Conservation (phyloP, 2,329 filamentous ascomycete genomes). For the Trichoderma breve region DNA sequence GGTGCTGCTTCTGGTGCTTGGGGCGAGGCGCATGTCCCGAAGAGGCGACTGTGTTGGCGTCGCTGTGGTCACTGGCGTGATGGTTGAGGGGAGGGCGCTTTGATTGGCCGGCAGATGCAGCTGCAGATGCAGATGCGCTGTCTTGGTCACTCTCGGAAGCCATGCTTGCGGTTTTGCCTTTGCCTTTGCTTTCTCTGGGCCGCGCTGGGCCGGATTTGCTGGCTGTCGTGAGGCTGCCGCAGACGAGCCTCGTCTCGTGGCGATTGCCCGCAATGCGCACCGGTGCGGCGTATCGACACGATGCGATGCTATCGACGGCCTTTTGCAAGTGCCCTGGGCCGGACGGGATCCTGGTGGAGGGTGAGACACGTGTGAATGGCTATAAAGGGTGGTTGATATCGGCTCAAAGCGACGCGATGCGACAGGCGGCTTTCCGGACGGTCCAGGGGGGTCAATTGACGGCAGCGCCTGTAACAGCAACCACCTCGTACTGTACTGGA, state of each 20-base stretch:
- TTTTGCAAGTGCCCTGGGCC: slow-evolving; percentile 9
- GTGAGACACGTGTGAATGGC: slow-evolving; percentile 25
- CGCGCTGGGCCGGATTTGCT: slow-evolving; percentile 1
- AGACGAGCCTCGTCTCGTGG: not conserved
- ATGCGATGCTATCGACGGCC: not conserved
- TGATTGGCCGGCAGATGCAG: slow-evolving; percentile 51
- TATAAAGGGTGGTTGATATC: slow-evolving; percentile 19
- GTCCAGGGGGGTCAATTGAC: slow-evolving; percentile 20
- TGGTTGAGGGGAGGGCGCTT: slow-evolving; percentile 46
- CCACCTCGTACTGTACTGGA: not conserved
- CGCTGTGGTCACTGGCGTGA: slow-evolving; percentile 35
- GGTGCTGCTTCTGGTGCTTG: slow-evolving; percentile 35
- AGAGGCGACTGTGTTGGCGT: slow-evolving; percentile 27
- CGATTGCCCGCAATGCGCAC: slow-evolving; percentile 5
- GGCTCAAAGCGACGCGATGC: slow-evolving; percentile 21
- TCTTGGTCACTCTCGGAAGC: slow-evolving; percentile 47
- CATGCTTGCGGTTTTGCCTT: slow-evolving; percentile 31
- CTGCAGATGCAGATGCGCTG: slow-evolving; percentile 39
- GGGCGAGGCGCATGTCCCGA: slow-evolving; percentile 26
- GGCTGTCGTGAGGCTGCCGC: not conserved
- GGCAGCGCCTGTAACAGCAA: not conserved
- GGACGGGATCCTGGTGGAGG: slow-evolving; percentile 14
- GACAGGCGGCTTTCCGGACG: slow-evolving; percentile 6
- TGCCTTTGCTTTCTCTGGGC: not conserved
- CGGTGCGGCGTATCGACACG: not conserved